Evolutionary conservation across 345 rosid genomes (phyloP).

Genomic region (Psidium guajava): DNA sequence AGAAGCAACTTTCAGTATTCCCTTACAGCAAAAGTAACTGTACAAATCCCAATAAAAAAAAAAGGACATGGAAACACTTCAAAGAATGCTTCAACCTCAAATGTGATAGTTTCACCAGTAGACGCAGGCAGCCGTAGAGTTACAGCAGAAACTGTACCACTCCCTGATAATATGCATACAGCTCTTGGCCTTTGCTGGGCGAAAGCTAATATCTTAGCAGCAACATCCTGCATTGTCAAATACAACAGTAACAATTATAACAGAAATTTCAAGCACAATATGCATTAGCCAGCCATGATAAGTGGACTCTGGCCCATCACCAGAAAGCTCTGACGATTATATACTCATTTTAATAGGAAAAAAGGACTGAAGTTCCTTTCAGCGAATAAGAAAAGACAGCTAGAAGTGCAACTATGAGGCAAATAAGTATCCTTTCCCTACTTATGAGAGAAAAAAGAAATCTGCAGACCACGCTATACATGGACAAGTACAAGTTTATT

Average conservation of each 20-base stretch:
- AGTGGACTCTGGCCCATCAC: background rate
- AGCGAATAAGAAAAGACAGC: background rate
- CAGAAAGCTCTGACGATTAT: background rate
- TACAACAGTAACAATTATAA: background rate
- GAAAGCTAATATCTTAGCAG: slow-evolving; percentile 64
- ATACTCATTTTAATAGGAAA: background rate
- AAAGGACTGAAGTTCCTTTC: background rate
- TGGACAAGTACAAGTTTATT: background rate
- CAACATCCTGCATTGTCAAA: slow-evolving; percentile 53
- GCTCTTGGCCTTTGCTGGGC: slow-evolving; percentile 92
- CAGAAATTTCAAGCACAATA: background rate
- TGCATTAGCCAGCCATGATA: background rate
- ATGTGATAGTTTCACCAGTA: slow-evolving; percentile 40
- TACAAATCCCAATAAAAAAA: background rate
- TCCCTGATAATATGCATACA: slow-evolving; percentile 83
- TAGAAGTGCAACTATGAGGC: background rate
- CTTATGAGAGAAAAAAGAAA: background rate
- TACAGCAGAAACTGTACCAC: slow-evolving; percentile 80
- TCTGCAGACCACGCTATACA: background rate
- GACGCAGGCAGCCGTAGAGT: slow-evolving; percentile 77
- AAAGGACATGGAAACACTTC: background rate
- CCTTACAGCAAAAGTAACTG: background rate
- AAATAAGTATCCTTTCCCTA: background rate
- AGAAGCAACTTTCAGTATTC: background rate
- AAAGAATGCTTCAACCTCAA: slow-evolving; percentile 52